Evolutionary conservation across 2,329 filamentous ascomycete genomes (phyloP).

Genomic region (Fusarium sp.): DNA sequence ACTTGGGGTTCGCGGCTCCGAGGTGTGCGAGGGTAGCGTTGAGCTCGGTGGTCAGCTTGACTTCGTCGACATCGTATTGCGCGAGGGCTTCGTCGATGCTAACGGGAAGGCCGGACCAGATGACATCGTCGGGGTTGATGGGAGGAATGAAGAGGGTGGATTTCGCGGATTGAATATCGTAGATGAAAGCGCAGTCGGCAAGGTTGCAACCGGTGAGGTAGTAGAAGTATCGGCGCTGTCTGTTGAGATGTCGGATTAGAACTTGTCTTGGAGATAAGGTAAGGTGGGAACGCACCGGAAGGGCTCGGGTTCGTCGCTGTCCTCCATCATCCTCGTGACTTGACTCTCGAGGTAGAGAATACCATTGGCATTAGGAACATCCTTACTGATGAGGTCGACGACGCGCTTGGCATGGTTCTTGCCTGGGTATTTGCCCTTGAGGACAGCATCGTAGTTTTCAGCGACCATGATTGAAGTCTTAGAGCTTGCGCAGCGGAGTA

Average conservation of each 20-base stretch:
- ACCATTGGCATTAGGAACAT: conserved; percentile 72
- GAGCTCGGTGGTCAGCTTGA: conserved; percentile 77
- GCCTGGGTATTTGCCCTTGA: conserved; percentile 78
- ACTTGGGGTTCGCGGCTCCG: conserved; percentile 51
- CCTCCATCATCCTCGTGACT: conserved; percentile 83
- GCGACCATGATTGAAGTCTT: conserved; percentile 48
- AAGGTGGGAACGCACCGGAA: conserved; percentile 70
- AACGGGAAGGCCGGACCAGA: conserved; percentile 92
- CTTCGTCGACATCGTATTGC: conserved; percentile 84
- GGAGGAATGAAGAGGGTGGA: conserved; percentile 93
- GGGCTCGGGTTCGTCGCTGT: conserved; percentile 84
- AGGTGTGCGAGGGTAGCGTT: conserved; percentile 75
- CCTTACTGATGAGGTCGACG: conserved; percentile 78
- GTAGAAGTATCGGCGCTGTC: conserved; percentile 93
- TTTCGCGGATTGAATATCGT: conserved; percentile 78
- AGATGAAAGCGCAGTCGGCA: conserved; percentile 82
- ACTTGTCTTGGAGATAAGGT: background rate
- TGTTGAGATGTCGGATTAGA: conserved; percentile 48
- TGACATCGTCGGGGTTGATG: conserved; percentile 85
- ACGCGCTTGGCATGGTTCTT: conserved; percentile 89
- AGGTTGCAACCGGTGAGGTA: conserved; percentile 89
- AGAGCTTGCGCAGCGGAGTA: conserved; percentile 9
- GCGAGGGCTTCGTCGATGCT: conserved; percentile 78
- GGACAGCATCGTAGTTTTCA: conserved; percentile 61
- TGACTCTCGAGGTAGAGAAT: conserved; percentile 91